These are phyloP conservation scores for Naegleria lovaniensis DNA, from an alignment of 208 protist species.

Conservation along the genomic window DNA sequence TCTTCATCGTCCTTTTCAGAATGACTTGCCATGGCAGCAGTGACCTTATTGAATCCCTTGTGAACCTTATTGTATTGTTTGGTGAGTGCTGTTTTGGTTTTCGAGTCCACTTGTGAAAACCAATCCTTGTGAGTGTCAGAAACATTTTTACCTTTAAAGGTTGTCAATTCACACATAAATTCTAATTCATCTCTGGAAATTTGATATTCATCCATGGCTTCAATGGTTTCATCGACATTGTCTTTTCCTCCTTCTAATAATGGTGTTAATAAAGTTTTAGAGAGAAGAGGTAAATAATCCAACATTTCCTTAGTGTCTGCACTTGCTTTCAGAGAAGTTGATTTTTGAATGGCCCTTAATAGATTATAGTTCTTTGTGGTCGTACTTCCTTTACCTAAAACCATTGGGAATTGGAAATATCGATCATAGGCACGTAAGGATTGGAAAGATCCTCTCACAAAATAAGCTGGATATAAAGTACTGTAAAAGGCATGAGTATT, in stretches of 20 bases:
- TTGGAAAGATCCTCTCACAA: slow-evolving; percentile 65
- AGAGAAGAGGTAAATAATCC: neutral
- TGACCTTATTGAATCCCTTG: slow-evolving; percentile 10
- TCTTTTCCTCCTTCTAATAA: neutral
- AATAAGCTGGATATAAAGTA: slow-evolving; percentile 66
- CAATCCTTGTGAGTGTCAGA: neutral
- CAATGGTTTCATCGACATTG: neutral
- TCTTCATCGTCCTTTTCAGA: neutral
- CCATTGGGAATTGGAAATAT: slow-evolving; percentile 73
- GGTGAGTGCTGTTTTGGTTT: slow-evolving; percentile 5
- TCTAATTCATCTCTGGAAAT: neutral
- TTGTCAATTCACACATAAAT: neutral
- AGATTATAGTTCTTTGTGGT: slow-evolving; percentile 72
- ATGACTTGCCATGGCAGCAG: neutral
- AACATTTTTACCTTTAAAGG: slow-evolving; percentile 16
- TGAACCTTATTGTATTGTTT: neutral
- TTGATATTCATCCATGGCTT: slow-evolving; percentile 18
- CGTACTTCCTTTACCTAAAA: slow-evolving; percentile 75
- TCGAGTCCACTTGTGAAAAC: neutral
- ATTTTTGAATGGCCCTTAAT: slow-evolving; percentile 54
- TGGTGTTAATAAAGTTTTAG: neutral
- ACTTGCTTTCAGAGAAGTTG: neutral
- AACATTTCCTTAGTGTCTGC: neutral
- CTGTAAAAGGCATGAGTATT: slow-evolving; percentile 59
- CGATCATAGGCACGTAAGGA: slow-evolving; percentile 64